phyloP scores from a whole-genome alignment of 495 filamentous ascomycete species.

The Penicillium macrosclerotiorum region DNA sequence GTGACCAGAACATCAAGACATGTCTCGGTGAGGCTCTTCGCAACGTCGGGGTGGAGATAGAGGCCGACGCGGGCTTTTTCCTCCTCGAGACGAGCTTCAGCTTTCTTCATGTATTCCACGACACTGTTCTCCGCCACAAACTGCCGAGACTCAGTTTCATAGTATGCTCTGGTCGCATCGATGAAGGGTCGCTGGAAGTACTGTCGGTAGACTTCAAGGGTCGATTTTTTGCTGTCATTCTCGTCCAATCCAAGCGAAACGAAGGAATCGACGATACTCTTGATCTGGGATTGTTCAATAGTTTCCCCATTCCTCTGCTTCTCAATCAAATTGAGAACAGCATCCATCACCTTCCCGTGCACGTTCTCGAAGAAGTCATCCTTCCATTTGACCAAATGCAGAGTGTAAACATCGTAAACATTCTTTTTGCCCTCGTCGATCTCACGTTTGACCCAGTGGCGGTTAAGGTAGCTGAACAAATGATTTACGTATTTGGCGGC shows the following conservation, averaged over 20 bases:
- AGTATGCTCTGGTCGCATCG: slow-evolving; percentile 77
- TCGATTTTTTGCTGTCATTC: slow-evolving; percentile 87
- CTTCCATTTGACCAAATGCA: slow-evolving; percentile 94
- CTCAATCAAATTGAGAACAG: slow-evolving; percentile 92
- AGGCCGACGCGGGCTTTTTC: slow-evolving; percentile 93
- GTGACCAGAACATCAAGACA: slow-evolving; percentile 89
- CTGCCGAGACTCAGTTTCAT: slow-evolving; percentile 85
- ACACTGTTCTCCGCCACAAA: slow-evolving; percentile 97
- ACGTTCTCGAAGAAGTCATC: slow-evolving; percentile 83
- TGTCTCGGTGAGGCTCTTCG: slow-evolving; percentile 73
- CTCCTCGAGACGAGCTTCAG: slow-evolving; percentile 84
- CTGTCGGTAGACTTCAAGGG: slow-evolving; percentile 86
- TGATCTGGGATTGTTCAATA: slow-evolving; percentile 94
- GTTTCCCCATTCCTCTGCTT: slow-evolving; percentile 98
- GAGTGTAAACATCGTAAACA: slow-evolving; percentile 95
- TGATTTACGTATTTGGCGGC: slow-evolving; percentile 97
- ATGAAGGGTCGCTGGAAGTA: slow-evolving; percentile 94
- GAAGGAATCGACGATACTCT: slow-evolving; percentile 95
- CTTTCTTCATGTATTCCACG: slow-evolving; percentile 99
- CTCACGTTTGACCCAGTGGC: slow-evolving; percentile 98
- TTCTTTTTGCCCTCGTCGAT: slow-evolving; percentile 99
- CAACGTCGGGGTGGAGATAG: slow-evolving; percentile 89
- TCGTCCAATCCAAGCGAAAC: slow-evolving; percentile 95
- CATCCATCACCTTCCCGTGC: slow-evolving; percentile 86
- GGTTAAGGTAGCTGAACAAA: slow-evolving; percentile 93